Base-by-base conservation (phyloP, 2,329 filamentous ascomycete species). In the Stachybotrys elegans region DNA sequence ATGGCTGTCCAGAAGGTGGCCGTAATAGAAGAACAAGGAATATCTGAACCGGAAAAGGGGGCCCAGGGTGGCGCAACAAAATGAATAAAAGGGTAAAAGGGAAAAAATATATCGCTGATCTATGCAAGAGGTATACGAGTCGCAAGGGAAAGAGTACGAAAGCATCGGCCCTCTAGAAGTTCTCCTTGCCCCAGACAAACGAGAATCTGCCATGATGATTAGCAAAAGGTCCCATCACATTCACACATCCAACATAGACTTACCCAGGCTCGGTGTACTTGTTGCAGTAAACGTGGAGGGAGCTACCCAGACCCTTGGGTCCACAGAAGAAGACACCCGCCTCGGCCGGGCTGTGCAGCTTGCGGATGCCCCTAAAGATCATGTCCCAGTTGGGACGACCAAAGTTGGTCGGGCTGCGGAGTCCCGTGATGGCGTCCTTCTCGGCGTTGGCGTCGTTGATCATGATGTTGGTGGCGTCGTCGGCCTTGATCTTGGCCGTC, bases 381-480 rank as follows among this genome's bases (percentile, higher is more conserved):
- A 88, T 88, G 60, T 93, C 86, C 88, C 88, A 93, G 68, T 93
- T 92, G 14, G 88, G 88, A 20, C 87, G 75, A 43, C 88, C 88
- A 61, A 93, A 90, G 70, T 90, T 93, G 35, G 88, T 93, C 17
- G 87, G 87, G 43, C 86, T 84, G 40, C 86, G 78, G 22, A 93
- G 76, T 43, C 88, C 88, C 1, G 88, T 93, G 61, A 93, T 91
- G 56, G 87, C 82, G 62, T 93, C 87, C 65, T 85, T 86, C 61
- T 92, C 86, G 52, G 85, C 84, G 59, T 90, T 88, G 61, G 84
- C 86, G 56, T 91, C 86, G 69, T 92, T 91, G 73, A 92, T 90
- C 86, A 92, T 92, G 69, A 93, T 92, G 69, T 93, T 92, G 37
- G 86, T 90, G 40, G 87, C 87, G 59, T 92, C 88, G 62, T 91